phyloP scores from a whole-genome alignment of 2,329 filamentous ascomycete species.

The Aureobasidium uvarum region DNA sequence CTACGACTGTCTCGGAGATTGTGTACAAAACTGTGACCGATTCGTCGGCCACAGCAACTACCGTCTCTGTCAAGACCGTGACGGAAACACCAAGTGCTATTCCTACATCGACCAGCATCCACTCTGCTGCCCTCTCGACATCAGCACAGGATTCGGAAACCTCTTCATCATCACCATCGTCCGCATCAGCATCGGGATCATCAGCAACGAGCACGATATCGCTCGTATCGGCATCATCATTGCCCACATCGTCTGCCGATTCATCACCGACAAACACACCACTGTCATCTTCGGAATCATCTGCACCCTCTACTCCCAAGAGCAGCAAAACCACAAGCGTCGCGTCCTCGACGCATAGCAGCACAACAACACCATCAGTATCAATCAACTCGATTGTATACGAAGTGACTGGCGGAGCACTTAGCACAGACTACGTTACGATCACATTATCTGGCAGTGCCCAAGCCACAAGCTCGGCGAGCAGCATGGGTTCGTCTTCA shows the following conservation, averaged over 20 bases:
- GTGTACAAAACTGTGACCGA: slow-evolving; percentile 25
- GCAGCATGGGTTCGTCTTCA: not conserved
- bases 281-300: not conserved
- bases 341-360: not conserved
- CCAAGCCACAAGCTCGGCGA: slow-evolving; percentile 1
- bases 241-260: not conserved
- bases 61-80: slow-evolving; percentile 20
- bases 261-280: not conserved
- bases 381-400: slow-evolving; percentile 18
- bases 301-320: not conserved
- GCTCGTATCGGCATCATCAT: not conserved
- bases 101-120: slow-evolving; percentile 22
- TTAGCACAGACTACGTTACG: slow-evolving; percentile 16
- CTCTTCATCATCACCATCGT: slow-evolving; percentile 22
- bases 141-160: slow-evolving; percentile 22
- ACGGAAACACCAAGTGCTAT: slow-evolving; percentile 15
- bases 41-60: slow-evolving; percentile 8
- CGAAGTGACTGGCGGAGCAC: slow-evolving; percentile 18
- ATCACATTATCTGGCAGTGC: slow-evolving; percentile 12
- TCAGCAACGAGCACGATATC: slow-evolving; percentile 3
- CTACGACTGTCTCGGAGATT: slow-evolving; percentile 20
- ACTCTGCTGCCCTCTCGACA: slow-evolving; percentile 3
- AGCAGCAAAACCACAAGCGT: not conserved
- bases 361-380: slow-evolving; percentile 6
- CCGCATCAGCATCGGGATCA: not conserved